These are phyloP conservation scores for Paecilomyces dactylethromorphus DNA, from an alignment of 2,329 filamentous ascomycete genomes.

Conservation along the genomic window DNA sequence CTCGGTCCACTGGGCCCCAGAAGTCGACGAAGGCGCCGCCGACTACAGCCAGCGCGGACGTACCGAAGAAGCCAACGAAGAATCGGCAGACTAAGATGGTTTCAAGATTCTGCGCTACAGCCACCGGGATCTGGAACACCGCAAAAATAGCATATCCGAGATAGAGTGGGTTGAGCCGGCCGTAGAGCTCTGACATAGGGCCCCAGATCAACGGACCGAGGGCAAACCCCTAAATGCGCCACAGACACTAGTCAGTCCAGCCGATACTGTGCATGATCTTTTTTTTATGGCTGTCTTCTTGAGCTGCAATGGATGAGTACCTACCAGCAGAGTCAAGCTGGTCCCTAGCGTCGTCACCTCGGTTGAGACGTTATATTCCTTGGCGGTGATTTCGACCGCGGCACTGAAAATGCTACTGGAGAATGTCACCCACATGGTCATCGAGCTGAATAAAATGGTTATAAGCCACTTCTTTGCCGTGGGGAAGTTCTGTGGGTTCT, in stretches of 20 bases:
- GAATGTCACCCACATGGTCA: constrained; percentile 45
- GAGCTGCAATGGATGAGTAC: constrained; percentile 5
- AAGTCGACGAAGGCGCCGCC: constrained; percentile 47
- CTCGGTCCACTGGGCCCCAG: constrained; percentile 43
- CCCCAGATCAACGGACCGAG: constrained; percentile 36
- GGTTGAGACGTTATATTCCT: constrained; percentile 38
- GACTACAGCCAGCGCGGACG: constrained; percentile 45
- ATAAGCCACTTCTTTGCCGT: constrained; percentile 33
- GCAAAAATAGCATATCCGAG: constrained; percentile 44
- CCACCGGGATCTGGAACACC: constrained; percentile 51
- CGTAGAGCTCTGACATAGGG: constrained; percentile 45
- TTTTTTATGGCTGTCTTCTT: background rate
- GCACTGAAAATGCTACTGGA: constrained; percentile 41
- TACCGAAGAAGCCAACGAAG: constrained; percentile 47
- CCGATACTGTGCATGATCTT: background rate
- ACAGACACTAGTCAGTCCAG: background rate
- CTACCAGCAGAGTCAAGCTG: constrained; percentile 40
- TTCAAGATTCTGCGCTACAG: constrained; percentile 46
- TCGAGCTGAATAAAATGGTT: constrained; percentile 33
- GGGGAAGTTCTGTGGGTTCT: constrained; percentile 22
- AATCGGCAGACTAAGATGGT: constrained; percentile 52
- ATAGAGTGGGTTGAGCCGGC: constrained; percentile 44
- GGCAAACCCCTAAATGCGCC: constrained; percentile 23
- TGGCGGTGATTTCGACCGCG: constrained; percentile 33
- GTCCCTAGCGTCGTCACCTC: constrained; percentile 47